These are phyloP conservation scores for Canavalia gladiata DNA, from an alignment of 306 rosid genomes.

Conservation along the genomic window DNA sequence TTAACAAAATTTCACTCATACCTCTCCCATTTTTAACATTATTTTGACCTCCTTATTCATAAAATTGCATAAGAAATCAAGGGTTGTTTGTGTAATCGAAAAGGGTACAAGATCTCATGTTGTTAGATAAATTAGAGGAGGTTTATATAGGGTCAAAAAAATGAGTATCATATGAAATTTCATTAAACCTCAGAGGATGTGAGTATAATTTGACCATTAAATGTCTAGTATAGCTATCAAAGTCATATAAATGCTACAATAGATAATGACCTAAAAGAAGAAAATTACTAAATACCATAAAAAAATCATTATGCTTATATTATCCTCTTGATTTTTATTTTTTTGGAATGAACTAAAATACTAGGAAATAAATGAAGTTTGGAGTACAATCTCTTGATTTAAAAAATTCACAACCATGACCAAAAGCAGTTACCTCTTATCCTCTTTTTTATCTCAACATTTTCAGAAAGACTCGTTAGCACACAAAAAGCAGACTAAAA, in stretches of 20 bases:
- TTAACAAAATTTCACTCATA: no score
- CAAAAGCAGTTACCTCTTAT: slow-evolving; percentile 27
- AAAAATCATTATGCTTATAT: slow-evolving; percentile 26
- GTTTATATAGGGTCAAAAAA: no score
- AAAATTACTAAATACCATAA: slow-evolving; percentile 18
- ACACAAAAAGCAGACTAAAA: not conserved
- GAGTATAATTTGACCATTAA: not conserved
- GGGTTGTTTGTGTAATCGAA: no score
- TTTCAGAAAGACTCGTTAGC: slow-evolving; percentile 1
- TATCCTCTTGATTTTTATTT: slow-evolving; percentile 1
- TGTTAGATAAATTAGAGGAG: no score
- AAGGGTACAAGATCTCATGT: no score
- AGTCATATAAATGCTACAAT: slow-evolving; percentile 2
- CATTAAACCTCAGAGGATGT: not conserved
- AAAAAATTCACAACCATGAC: slow-evolving; percentile 34
- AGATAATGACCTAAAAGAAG: slow-evolving; percentile 26
- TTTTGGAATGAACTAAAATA: slow-evolving; percentile 21
- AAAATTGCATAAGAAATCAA: no score
- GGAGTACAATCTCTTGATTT: slow-evolving; percentile 28
- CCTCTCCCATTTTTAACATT: no score
- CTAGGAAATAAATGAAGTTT: not conserved
- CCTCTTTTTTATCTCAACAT: slow-evolving; percentile 11
- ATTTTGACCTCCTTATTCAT: no score
- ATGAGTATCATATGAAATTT: no score
- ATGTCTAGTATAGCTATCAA: slow-evolving; percentile 26